Base-by-base conservation (phyloP, 805 yeast species). In the Myxozyma nipponensis region DNA sequence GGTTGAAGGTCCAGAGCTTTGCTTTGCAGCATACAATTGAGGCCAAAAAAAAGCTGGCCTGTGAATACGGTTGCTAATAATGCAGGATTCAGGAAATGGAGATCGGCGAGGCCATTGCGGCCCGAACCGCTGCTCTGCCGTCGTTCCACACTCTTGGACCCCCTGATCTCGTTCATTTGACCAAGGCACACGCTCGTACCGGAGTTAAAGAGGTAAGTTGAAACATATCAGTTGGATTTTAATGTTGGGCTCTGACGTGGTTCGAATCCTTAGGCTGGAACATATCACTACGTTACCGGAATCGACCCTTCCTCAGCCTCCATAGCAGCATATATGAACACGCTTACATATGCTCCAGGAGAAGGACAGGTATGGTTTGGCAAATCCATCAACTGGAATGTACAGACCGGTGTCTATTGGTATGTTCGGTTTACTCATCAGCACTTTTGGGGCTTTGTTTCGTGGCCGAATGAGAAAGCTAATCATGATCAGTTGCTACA, bases 331-430 rank as follows among this genome's bases (percentile, higher is more conserved):
- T 78, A 79, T 54, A 54, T 79, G 47, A 77, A 77, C 45, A 77
- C 81, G 2, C 62, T 75, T 42, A 71, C 72, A 9, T 69, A 66
- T 47, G 56, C 65, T 1, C 60, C 73, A 4, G 77, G 81, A 43
- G 77, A 80, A 36, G 74, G 73, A 15, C 91, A 85, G 66, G 67
- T 77, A 52, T 85, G 91, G 91, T 83, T 84, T 65, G 89, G 88
- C 18, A 83, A 67, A 47, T 68, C 66, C n/a, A 67, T 69, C 24
- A 66, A 59, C 46, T 73, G 77, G 77, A 65, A 63, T 46, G 63
- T 73, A 34, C 63, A 62, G 45, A 62, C 70, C n/a, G 75, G 74
- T 23, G 66, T 71, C 15, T 71, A 69, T 57, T 73, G 77, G 60
- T 57, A 34, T 2, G 57, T 43, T 4, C 4, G 22, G 17, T 24